Evolutionary conservation across 75 land plant genomes (phyloP).

Genomic region (Sequoiadendron giganteum): DNA sequence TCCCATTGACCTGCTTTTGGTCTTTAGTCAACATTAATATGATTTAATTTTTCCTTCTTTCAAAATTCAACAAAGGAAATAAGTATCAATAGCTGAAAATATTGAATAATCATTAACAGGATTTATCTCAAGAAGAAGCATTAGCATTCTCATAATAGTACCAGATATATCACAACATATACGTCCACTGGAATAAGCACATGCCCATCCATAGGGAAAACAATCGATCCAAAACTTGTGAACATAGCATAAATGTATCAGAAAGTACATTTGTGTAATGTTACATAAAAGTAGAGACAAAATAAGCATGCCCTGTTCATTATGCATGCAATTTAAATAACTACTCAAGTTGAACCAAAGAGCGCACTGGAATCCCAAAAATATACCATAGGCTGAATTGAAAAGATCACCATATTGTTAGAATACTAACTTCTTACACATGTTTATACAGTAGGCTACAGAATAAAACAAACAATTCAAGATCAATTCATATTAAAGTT

Average conservation of each 20-base stretch:
- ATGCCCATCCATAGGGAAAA: not conserved
- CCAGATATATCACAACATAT: not conserved
- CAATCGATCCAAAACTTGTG: not conserved
- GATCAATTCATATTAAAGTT: not conserved
- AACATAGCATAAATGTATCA: not conserved
- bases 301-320: not conserved
- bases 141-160: not conserved
- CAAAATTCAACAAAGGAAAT: not conserved
- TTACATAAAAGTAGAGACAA: not conserved
- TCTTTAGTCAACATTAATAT: not conserved
- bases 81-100: not conserved
- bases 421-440: not conserved
- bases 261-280: not conserved
- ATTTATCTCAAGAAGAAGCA: not conserved
- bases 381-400: not conserved
- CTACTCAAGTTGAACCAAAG: not conserved
- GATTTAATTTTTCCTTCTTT: too few species aligned
- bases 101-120: not conserved
- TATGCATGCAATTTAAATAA: not conserved
- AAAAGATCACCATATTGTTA: not conserved
- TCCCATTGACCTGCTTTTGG: not conserved
- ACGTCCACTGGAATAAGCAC: not conserved
- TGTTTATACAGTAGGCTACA: not conserved
- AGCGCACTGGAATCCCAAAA: not conserved
- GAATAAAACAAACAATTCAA: not conserved